Evolutionary conservation across 2,329 filamentous ascomycete species (phyloP).

Genomic region (Epichloe coenophiala): DNA sequence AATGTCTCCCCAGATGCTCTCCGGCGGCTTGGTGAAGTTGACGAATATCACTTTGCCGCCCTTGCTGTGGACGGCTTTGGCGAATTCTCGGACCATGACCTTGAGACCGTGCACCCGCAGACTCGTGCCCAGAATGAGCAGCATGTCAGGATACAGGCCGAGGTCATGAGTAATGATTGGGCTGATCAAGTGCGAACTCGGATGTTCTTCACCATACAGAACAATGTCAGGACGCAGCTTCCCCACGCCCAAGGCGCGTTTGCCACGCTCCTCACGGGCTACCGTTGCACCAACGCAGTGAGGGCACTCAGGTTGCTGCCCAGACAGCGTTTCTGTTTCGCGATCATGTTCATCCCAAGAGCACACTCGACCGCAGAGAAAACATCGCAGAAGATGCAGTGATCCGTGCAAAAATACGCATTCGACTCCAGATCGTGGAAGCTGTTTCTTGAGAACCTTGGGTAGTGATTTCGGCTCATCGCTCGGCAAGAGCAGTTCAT

Average conservation of each 20-base stretch:
- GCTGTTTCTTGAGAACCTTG: conserved; percentile 12
- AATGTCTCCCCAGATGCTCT: conserved; percentile 59
- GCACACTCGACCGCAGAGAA: conserved; percentile 42
- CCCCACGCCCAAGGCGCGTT: conserved; percentile 53
- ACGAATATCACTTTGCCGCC: conserved; percentile 60
- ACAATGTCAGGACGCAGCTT: conserved; percentile 61
- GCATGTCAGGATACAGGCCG: conserved; percentile 47
- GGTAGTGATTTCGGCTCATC: conserved; percentile 8
- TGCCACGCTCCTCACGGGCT: conserved; percentile 49
- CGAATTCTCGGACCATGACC: conserved; percentile 56
- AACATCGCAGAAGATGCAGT: conserved; percentile 50
- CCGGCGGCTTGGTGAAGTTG: conserved; percentile 58
- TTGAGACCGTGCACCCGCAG: conserved; percentile 59
- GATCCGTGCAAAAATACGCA: conserved; percentile 62
- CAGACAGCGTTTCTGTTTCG: conserved; percentile 43
- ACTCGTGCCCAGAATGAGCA: conserved; percentile 59
- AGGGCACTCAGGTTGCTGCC: conserved; percentile 54
- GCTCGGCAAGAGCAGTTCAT: conserved; percentile 9
- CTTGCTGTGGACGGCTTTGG: conserved; percentile 54
- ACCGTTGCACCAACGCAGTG: conserved; percentile 50
- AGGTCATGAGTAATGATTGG: conserved; percentile 57
- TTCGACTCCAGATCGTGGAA: conserved; percentile 35
- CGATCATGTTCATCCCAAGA: conserved; percentile 46
- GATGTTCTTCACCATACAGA: conserved; percentile 61
- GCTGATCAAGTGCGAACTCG: conserved; percentile 52